Evolutionary conservation across 345 rosid species (phyloP), one percentile per base, ranked within the genome.

Genomic region (Moricandia arvensis): DNA sequence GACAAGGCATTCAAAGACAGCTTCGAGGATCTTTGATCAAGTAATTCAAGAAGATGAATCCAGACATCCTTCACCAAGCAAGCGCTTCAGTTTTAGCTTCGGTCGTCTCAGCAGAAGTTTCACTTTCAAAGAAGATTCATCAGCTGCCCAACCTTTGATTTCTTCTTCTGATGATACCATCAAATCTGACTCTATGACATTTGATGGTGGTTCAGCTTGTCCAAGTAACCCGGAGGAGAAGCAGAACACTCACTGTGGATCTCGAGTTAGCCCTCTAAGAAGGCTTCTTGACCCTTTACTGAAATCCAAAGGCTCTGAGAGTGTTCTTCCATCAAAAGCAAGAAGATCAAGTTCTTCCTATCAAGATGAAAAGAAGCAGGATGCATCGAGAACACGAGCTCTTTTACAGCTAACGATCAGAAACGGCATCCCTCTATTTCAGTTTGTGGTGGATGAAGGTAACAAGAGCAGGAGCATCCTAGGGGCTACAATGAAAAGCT

Each of bases 81-180:
- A 85, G 53, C 84, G 97, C 59, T 89, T 88, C 81, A 89, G 96
- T 87, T 89, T 90, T 78, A 92, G 90, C 85, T 83, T 94, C 27
- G 81, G 91, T 62, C 85, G 83, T 72, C 79, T 88, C 80, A 79
- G 87, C 66, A 88, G 87, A 82, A 95, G 97, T 83, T 86, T 89
- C 80, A 92, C 91, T 62, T 84, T 81, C 34, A 95, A 83, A 73
- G 99, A 92, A 38, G 84, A 85, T 70, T 77, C 87, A 71, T 26
- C 83, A 18, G 78, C 73, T 21, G 24, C 1, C 24, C 24, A 21
- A 53, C 85, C 77, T 60, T 60, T 84, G 75, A 85, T 65, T 77
- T 80, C 89, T 55, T 43, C 79, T 27, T 59, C 72, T 75, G 82
- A 76, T 75, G 82, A 76, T 72, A 77, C 88, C 75, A 79, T 64